These are phyloP conservation scores for Lachnellula cervina DNA, from an alignment of 2,329 filamentous ascomycete species.

Conservation along the genomic window DNA sequence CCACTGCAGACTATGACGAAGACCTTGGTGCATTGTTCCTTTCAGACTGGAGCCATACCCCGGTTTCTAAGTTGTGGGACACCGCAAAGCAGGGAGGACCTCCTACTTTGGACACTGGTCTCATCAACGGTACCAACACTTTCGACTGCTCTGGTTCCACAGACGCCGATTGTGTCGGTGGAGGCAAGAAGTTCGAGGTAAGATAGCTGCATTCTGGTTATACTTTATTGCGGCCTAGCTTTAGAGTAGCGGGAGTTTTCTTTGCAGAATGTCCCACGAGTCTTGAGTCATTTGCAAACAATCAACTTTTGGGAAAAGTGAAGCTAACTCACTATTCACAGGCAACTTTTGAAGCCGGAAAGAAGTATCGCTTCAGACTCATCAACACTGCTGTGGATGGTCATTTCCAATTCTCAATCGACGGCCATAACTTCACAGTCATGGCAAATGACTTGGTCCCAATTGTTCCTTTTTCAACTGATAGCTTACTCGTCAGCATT, in stretches of 20 bases:
- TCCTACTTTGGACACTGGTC: slow-evolving; percentile 23
- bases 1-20: slow-evolving; percentile 53
- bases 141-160: slow-evolving; percentile 19
- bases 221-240: too few relatives aligned
- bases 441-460: slow-evolving; percentile 56
- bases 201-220: too few relatives aligned
- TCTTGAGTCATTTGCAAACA: too few relatives aligned
- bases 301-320: too few relatives aligned
- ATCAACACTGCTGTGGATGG: slow-evolving; percentile 43
- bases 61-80: slow-evolving; percentile 24
- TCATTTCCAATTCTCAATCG: slow-evolving; percentile 46
- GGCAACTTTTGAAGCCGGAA: slow-evolving; percentile 30
- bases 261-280: too few relatives aligned
- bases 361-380: slow-evolving; percentile 39
- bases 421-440: slow-evolving; percentile 53
- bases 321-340: too few relatives aligned
- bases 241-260: too few relatives aligned
- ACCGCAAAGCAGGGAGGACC: slow-evolving; percentile 19
- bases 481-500: slow-evolving; percentile 50
- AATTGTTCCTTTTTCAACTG: slow-evolving; percentile 48
- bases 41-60: slow-evolving; percentile 28
- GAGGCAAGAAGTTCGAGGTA: slow-evolving; percentile 28
- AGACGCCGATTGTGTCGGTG: slow-evolving; percentile 24
- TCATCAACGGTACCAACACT: slow-evolving; percentile 31
- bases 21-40: slow-evolving; percentile 29